Base-by-base conservation (phyloP, 2,329 filamentous ascomycete species). In the Ascochyta rabiei region DNA sequence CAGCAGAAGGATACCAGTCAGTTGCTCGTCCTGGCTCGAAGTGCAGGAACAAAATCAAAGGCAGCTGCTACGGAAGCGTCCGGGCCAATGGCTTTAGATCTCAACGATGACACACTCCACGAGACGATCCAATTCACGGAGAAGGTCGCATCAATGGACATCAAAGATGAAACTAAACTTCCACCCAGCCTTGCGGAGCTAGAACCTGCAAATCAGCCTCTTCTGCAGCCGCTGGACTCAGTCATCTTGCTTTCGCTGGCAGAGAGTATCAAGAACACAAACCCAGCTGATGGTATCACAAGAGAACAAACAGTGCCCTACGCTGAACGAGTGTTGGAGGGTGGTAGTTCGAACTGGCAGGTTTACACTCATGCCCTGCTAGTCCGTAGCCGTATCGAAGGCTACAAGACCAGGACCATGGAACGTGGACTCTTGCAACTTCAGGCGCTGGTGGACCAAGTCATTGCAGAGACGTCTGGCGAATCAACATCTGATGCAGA, bases 341-440 rank as follows among this genome's bases (percentile, higher is more conserved):
- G 95, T 57, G 93, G 93, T 63, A 89, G 89, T 40, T 93, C 91
- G 0, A 99, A 98, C 74, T 99, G 95, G 95, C 95, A 98, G 73
- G 88, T 97, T 30, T 98, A 98, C 72, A 97, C 95, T 0, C 93
- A 98, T 71, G 95, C 92, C 0, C 80, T 99, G 8, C 81, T 99
- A 0, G 90, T 98, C 1, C 85, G 95, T 39, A 96, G 91, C 56
- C 84, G 95, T 15, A 93, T 98, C 49, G 95, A 99, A 75, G 83
- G 93, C 0, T 93, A 96, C 75, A 85, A 86, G 48, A 91, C 93
- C 48, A 84, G 93, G 49, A 99, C 95, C 0, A 83, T 96, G 33
- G 95, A 99, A 76, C 83, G 95, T 56, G 91, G 91, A 40, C 86
- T 99, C 0, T 79, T 99, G 18, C 95, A 99, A 76, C 84, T 99